Percentiles rank a stretch among this genome's conserved stretches.
phyloP scores from a whole-genome alignment of 2,329 filamentous ascomycete genomes.

The Bipolaris cookei region DNA sequence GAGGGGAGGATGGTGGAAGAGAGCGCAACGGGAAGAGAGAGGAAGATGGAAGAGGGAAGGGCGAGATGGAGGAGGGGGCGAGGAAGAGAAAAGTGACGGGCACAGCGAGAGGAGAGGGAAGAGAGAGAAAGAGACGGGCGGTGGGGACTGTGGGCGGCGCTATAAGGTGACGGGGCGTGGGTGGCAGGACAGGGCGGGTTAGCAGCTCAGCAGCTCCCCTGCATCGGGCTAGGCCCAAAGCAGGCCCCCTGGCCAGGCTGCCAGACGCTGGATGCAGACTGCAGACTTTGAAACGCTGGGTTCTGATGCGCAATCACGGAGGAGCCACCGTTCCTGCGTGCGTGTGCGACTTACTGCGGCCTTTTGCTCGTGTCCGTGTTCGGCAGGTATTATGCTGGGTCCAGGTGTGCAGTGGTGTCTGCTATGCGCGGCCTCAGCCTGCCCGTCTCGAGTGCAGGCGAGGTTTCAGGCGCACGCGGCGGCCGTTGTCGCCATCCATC shows the following conservation, averaged over 20 bases:
- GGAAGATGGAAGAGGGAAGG: conserved; percentile 58
- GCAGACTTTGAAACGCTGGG: conserved; percentile 30
- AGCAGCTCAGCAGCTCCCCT: conserved; percentile 3
- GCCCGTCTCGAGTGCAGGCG: neutral
- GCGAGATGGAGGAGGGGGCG: conserved; percentile 37
- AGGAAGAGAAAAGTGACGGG: conserved; percentile 46
- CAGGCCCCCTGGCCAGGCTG: conserved; percentile 10
- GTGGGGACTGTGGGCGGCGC: conserved; percentile 22
- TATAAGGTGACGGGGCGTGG: conserved; percentile 30
- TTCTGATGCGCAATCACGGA: conserved; percentile 28
- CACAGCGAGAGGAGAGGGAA: neutral
- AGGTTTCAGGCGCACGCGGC: conserved; percentile 4
- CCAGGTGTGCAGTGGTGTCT: no score
- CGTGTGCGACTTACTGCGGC: no score
- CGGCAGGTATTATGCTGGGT: no score
- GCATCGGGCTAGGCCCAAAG: conserved; percentile 19
- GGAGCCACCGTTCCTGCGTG: conserved; percentile 26
- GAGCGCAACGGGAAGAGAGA: conserved; percentile 13
- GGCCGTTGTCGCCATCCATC: no score
- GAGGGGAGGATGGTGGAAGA: conserved; percentile 32
- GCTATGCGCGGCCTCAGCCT: no score
- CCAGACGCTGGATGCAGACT: conserved; percentile 19
- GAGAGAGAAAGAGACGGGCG: conserved; percentile 62
- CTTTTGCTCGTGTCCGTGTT: no score
- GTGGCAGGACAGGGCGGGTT: conserved; percentile 17